phyloP scores from a whole-genome alignment of 2,329 filamentous ascomycete genomes.

The Aspergillus ochraceus region DNA sequence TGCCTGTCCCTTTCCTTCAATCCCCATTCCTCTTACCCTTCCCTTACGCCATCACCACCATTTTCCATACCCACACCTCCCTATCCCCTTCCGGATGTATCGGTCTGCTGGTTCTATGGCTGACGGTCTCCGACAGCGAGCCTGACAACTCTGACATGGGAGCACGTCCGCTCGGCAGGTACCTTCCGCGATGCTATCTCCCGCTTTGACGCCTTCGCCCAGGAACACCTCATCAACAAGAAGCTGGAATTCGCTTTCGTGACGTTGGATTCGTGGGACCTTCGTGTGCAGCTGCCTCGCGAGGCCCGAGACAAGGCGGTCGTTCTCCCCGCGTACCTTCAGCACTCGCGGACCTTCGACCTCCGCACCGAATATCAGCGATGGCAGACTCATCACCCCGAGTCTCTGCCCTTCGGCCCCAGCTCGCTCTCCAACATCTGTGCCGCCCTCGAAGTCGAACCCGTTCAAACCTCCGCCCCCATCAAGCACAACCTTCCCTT shows the following conservation, averaged over 20 bases:
- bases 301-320: slow-evolving; percentile 98
- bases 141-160: slow-evolving; percentile 96
- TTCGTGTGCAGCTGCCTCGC: slow-evolving; percentile 93
- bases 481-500: slow-evolving; percentile 99
- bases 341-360: slow-evolving; percentile 97
- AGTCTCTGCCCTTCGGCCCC: slow-evolving; percentile 93
- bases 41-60: not conserved
- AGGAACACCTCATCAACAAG: slow-evolving; percentile 85
- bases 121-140: slow-evolving; percentile 64
- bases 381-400: slow-evolving; percentile 97
- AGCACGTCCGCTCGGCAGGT: slow-evolving; percentile 95
- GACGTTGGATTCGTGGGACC: slow-evolving; percentile 96
- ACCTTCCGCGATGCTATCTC: slow-evolving; percentile 96
- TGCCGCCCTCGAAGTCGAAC: slow-evolving; percentile 95
- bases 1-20: not conserved
- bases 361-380: slow-evolving; percentile 95
- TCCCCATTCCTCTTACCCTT: not conserved
- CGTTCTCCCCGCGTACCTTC: slow-evolving; percentile 91
- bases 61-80: not conserved
- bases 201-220: slow-evolving; percentile 90
- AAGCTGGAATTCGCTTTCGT: slow-evolving; percentile 98
- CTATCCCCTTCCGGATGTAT: slow-evolving; percentile 13
- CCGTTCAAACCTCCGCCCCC: slow-evolving; percentile 92
- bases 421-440: slow-evolving; percentile 97
- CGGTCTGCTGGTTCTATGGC: slow-evolving; percentile 26